Base-by-base conservation (phyloP, 345 rosid genomes). In the Euphorbia pulcherrima region DNA sequence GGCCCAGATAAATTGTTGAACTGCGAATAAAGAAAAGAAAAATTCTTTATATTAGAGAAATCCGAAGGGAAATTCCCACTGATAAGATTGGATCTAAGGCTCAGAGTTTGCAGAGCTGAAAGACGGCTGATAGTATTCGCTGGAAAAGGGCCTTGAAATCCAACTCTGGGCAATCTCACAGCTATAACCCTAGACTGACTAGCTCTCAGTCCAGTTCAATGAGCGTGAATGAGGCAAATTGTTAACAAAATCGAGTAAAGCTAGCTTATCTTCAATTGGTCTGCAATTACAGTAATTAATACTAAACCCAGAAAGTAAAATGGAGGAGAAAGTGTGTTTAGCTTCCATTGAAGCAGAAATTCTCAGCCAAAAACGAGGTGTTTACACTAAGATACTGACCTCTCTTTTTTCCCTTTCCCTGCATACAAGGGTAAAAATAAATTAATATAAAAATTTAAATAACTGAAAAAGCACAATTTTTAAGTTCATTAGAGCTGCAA, bases 101-200 rank as follows among this genome's bases (percentile, higher is more conserved):
- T 91, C 75, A 89, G 76, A 70, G 84, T 62, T 85, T 83, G 88
- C 68, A 94, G 81, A 37, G 84, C 84, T 0, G 92, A 82, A 50
- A 91, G 87, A 60, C 92, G 86, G 61, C 90, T 78, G 11, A 94
- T 82, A 28, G 97, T 88, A 59, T 85, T 71, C 41, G 92, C 79
- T 1, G 96, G 92, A 76, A 94, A 80, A 5, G 79, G 85, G 26
- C 96, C 95, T 39, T 75, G 73, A 57, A 94, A 87, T 50, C 97
- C 97, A 67, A 86, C 77, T 2, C 85, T 97, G 16, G 99, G 99
- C 68, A 94, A 80, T 74, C 99, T 79, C 65, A 94, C 74, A 23
- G 96, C 68, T 33, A 81, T 70, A 8, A 94, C 71, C 6, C 83
- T 87, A 41, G 89, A 75, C 70, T n/a, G n/a, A n/a, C 64, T 74